phyloP scores from a whole-genome alignment of 2,329 filamentous ascomycete genomes.

The Microascus cirrosus region DNA sequence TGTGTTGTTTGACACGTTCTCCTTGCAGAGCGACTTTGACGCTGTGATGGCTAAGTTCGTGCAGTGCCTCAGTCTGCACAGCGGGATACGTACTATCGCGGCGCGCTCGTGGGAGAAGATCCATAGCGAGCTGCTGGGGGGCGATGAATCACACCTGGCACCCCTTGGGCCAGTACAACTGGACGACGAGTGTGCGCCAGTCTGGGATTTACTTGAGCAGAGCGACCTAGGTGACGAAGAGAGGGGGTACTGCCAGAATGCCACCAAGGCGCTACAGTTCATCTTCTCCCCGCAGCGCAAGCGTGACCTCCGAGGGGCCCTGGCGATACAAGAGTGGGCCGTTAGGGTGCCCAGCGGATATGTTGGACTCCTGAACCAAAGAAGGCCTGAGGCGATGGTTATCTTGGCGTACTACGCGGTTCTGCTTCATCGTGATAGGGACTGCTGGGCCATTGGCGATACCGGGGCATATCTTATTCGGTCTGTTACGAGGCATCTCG shows the following conservation, averaged over 20 bases:
- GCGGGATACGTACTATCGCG: slow-evolving; percentile 27
- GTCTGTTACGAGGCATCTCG: slow-evolving; percentile 14
- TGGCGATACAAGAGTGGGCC: slow-evolving; percentile 6
- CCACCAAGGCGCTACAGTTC: slow-evolving; percentile 17
- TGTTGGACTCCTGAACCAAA: slow-evolving; percentile 19
- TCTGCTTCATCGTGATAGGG: slow-evolving; percentile 22
- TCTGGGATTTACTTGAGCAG: slow-evolving; percentile 17
- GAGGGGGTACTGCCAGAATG: slow-evolving; percentile 9
- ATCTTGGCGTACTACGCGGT: slow-evolving; percentile 29
- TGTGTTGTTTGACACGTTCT: slow-evolving; percentile 33
- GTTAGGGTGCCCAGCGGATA: slow-evolving; percentile 14
- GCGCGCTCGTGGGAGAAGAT: slow-evolving; percentile 18
- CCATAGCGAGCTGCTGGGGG: not conserved
- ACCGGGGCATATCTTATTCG: slow-evolving; percentile 17
- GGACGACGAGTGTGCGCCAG: slow-evolving; percentile 13
- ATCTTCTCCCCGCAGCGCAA: slow-evolving; percentile 14
- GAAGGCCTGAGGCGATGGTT: slow-evolving; percentile 25
- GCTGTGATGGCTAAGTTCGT: slow-evolving; percentile 26
- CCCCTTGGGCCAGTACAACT: not conserved
- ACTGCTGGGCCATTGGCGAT: slow-evolving; percentile 21
- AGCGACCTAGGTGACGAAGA: slow-evolving; percentile 12
- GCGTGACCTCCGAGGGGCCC: slow-evolving; percentile 11
- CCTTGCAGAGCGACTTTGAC: slow-evolving; percentile 24
- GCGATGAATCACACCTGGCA: not conserved
- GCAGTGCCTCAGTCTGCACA: slow-evolving; percentile 28